phyloP scores from a whole-genome alignment of 2,329 filamentous ascomycete species.

The Fusarium anguioides region DNA sequence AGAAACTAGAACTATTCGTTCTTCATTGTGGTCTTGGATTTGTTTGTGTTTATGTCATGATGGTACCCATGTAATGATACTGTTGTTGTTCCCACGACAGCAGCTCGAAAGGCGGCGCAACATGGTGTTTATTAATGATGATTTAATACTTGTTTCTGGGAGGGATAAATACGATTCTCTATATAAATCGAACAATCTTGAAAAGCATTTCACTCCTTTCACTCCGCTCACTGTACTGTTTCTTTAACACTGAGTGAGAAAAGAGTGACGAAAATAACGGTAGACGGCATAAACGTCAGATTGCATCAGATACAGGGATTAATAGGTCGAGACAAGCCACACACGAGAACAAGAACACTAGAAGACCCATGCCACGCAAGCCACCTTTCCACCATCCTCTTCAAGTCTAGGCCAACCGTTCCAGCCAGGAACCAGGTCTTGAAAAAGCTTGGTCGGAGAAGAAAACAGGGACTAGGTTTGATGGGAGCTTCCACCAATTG shows the following conservation, averaged over 20 bases:
- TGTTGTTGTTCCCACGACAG: not conserved
- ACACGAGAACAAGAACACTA: too few relatives aligned
- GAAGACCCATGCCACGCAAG: constrained; percentile 27
- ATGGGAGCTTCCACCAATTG: constrained; percentile 23
- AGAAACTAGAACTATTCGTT: constrained; percentile 33
- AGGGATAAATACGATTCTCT: constrained; percentile 21
- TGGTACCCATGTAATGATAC: constrained; percentile 37
- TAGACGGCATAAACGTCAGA: constrained; percentile 22
- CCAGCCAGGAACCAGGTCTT: constrained; percentile 18
- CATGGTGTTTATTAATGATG: constrained; percentile 30
- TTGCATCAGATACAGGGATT: constrained; percentile 20
- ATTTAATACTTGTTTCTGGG: constrained; percentile 16
- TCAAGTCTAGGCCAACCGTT: constrained; percentile 12
- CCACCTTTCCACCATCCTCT: constrained; percentile 24
- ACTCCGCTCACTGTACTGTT: too few relatives aligned
- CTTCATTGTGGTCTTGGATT: not conserved
- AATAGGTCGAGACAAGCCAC: constrained; percentile 17
- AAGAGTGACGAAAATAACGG: constrained; percentile 13
- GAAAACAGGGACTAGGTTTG: constrained; percentile 14
- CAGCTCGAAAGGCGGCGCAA: constrained; percentile 30
- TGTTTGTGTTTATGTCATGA: constrained; percentile 24
- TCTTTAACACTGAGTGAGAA: not conserved
- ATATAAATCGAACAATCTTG: not conserved
- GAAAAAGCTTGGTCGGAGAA: constrained; percentile 18
- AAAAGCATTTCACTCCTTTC: constrained; percentile 5